Evolutionary conservation across 176 grass and related monocot genomes (phyloP), one percentile per base, ranked within the genome.

Genomic region (Elaeis guineensis): DNA sequence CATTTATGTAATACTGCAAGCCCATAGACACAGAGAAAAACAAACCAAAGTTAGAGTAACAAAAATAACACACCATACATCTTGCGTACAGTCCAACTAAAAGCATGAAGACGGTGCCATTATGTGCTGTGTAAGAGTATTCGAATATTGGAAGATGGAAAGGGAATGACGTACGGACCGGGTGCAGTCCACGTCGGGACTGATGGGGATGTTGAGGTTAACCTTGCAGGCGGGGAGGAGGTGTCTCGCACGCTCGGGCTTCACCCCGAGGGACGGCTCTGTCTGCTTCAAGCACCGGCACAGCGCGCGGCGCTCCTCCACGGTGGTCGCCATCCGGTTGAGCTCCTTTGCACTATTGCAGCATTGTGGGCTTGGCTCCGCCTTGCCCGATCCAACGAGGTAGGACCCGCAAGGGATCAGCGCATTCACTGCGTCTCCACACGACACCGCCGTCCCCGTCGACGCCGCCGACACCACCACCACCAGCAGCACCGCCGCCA

Each of bases 241-340:
- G 21, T 23, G 62, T 30, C 6, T 14, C 0, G 80, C 81, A 21
- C 80, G 80, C 22, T 78, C 61, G 9, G 77, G 86, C 11, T 71
- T 58, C 64, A 81, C 78, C 29, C 78, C 86, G 51, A 89, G 85
- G 1, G 74, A 89, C 18, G 81, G 81, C 5, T 61, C 86, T 0
- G 77, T 64, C 52, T 85, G 52, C 62, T 72, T 59, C 29, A 90
- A 61, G 68, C 87, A 90, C 72, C 55, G 24, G 78, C 87, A 86
- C 9, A 86, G 14, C 23, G 70, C 71, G 12, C 78, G 74, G 0
- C 87, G 82, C 21, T n/a, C 57, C 6, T 2, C 75, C 15, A 22
- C 52, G n/a, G 78, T 89, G 4, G 9, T 6, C 7, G 75, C 78
- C 78, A 82, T 76, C 49, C 20, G 19, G 5, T 58, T 51, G 28